Percentiles rank a stretch among this genome's conserved stretches.
Evolutionary conservation across 1,139 yeast genomes (phyloP).

Genomic region (Taiozyma sp.): DNA sequence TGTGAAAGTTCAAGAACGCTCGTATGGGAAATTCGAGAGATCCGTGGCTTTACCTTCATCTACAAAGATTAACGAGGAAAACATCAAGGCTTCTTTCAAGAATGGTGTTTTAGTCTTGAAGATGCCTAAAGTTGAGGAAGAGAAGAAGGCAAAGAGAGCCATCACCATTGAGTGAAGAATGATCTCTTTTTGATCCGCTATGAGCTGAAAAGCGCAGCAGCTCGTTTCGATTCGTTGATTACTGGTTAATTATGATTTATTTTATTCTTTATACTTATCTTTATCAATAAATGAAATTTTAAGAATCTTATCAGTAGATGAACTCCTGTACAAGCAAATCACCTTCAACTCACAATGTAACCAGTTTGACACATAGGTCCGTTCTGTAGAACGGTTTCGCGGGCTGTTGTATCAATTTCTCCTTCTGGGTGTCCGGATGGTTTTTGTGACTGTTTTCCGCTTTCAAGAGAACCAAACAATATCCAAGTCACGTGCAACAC

Average conservation of each 20-base stretch:
- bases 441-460: background rate
- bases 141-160: slow-evolving; percentile 26
- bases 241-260: background rate
- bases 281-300: background rate
- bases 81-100: slow-evolving; percentile 34
- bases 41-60: slow-evolving; percentile 32
- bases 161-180: slow-evolving; percentile 15
- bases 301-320: background rate
- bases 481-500: background rate
- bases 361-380: background rate
- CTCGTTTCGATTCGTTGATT: background rate
- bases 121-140: slow-evolving; percentile 33
- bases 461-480: no score
- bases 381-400: background rate
- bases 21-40: slow-evolving; percentile 36
- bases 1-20: slow-evolving; percentile 33
- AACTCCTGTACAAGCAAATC: background rate
- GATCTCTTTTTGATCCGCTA: no score
- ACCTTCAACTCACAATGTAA: background rate
- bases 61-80: slow-evolving; percentile 34
- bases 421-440: background rate
- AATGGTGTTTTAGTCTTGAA: slow-evolving; percentile 36
- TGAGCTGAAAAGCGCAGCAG: background rate
- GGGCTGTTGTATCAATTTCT: background rate
- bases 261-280: background rate